Evolutionary conservation across 2,329 filamentous ascomycete species (phyloP), one percentile per base, ranked within the genome.

Genomic region (Elsinoe necatrix): DNA sequence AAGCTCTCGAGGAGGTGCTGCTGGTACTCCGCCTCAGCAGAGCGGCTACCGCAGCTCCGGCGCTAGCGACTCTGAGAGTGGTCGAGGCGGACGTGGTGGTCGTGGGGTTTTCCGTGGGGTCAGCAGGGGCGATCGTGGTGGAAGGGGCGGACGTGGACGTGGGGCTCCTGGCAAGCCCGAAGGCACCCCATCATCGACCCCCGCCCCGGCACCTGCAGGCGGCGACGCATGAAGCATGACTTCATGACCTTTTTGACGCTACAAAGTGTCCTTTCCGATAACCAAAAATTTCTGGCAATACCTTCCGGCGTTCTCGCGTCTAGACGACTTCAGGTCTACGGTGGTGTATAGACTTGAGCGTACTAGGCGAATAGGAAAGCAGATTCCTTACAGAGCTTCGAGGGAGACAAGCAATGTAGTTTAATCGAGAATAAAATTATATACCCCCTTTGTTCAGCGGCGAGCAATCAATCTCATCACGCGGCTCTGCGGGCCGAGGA

Each of bases 11-110:
- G 82, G 85, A 55, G 82, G 83, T 50, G 74, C 75, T 8, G 47
- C 54, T 18, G 56, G 56, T 37, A 48, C 57, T 12, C 56, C 57
- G 16, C 35, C 45, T 25, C 77, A 77, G 61, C 69, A 75, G n/a
- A 87, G 86, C 63, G 89, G 89, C 59, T 95, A 95, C 75, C 85
- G 89, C 64, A 95, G 89, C 67, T 66, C 67, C 14, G 66, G 66
- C 18, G 66, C 67, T 5, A 91, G 85, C 59, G 84, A 86, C 67
- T 87, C 85, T 63, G 87, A 90, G 66, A 77, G 78, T 61, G 85
- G 88, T 59, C 79, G 82, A 59, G 79, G 80, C 55, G 79, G 78
- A 25, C 77, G 79, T 47, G 76, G 75, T 35, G 76, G 75, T 35
- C 66, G 69, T 21, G 71, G 71, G 56, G 74, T 75, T 18, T 76